These are phyloP conservation scores for Neoboletus subvelutipes DNA, from an alignment of 768 basidiomycete species.

Conservation along the genomic window DNA sequence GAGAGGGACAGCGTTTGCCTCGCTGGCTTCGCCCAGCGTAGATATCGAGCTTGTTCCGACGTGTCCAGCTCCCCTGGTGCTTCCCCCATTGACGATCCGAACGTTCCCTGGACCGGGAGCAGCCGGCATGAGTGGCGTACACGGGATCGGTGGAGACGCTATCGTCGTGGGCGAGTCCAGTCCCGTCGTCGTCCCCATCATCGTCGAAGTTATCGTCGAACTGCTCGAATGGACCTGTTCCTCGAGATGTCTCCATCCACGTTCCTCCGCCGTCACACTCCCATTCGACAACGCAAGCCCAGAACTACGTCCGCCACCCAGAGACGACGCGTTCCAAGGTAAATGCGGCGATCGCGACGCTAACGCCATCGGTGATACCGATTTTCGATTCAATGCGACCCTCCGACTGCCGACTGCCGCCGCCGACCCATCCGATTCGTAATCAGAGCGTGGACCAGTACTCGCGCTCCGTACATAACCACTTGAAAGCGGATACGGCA, in stretches of 20 bases:
- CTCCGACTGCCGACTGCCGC: conserved; percentile 43
- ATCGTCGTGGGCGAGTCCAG: conserved; percentile 41
- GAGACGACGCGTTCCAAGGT: conserved; percentile 38
- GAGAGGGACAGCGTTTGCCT: conserved; percentile 14
- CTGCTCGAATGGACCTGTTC: background rate
- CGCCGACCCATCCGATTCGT: conserved; percentile 52
- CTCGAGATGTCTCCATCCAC: conserved; percentile 35
- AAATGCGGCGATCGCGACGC: conserved; percentile 40
- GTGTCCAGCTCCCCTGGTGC: conserved; percentile 17
- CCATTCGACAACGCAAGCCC: conserved; percentile 18
- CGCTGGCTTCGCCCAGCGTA: conserved; percentile 27
- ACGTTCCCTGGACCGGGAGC: conserved; percentile 12
- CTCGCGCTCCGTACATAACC: conserved; percentile 16
- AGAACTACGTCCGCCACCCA: conserved; percentile 36
- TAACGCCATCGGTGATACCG: conserved; percentile 72
- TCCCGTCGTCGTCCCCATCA: conserved; percentile 9
- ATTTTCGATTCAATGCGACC: conserved; percentile 63
- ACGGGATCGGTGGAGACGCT: conserved; percentile 39
- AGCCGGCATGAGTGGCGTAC: conserved; percentile 36
- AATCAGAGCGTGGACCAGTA: conserved; percentile 42
- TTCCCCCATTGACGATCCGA: conserved; percentile 32
- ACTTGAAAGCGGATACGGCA: conserved; percentile 24
- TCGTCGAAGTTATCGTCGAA: background rate
- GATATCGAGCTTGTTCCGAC: conserved; percentile 31
- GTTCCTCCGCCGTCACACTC: conserved; percentile 18